These are phyloP conservation scores for Blastocystis hominis DNA, from an alignment of 352 stramenopile genomes.

Conservation along the genomic window DNA sequence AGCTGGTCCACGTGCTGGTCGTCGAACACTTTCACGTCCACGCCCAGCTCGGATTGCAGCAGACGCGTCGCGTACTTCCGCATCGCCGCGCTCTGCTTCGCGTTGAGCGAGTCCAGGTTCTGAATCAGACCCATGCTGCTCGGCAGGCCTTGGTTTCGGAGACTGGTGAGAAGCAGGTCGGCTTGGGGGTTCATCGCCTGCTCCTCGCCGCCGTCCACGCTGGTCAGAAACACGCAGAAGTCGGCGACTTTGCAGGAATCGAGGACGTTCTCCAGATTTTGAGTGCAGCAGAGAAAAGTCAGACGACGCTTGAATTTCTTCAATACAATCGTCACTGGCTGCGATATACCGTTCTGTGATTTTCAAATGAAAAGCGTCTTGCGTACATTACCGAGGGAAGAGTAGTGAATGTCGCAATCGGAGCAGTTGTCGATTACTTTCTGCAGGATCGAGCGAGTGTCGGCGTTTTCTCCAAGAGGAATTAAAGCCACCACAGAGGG, in stretches of 20 bases:
- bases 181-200: conserved; percentile 72
- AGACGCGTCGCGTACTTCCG: conserved; percentile 64
- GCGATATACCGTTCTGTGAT: conserved; percentile 63
- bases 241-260: conserved; percentile 70
- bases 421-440: not conserved
- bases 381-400: conserved; percentile 59
- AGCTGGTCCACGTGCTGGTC: conserved; percentile 71
- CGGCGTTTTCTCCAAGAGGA: conserved; percentile 26
- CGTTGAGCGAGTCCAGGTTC: conserved; percentile 65
- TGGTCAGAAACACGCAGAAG: conserved; percentile 71
- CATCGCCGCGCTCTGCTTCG: conserved; percentile 22
- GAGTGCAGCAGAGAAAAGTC: conserved; percentile 56
- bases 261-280: conserved; percentile 67
- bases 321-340: conserved; percentile 46
- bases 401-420: conserved; percentile 44
- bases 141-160: conserved; percentile 81
- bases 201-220: conserved; percentile 71
- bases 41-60: conserved; percentile 74
- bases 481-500: conserved; percentile 32
- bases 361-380: conserved; percentile 64
- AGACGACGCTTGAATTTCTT: conserved; percentile 63
- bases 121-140: conserved; percentile 73
- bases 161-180: conserved; percentile 76
- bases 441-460: not conserved
- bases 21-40: conserved; percentile 69